A percentile compares a stretch with the other conserved stretches of the same genome.
Evolutionary conservation across 164 flowering plant species (phyloP).

Genomic region (Nymphaea colorata): DNA sequence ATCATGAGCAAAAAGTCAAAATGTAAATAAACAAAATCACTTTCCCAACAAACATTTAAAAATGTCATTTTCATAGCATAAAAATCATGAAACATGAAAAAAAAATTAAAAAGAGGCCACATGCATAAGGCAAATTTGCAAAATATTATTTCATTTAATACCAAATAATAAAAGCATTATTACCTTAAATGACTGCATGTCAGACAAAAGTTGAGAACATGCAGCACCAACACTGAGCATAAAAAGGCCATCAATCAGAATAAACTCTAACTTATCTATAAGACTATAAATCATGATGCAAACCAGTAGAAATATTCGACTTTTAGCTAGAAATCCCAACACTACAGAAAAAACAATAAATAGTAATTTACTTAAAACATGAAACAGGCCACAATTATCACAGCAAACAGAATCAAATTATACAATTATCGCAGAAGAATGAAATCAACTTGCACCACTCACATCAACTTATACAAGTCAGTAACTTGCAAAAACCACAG

Average conservation of each 20-base stretch:
- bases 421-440: too few relatives aligned
- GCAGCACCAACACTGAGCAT: constrained; percentile 86
- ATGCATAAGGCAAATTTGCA: too few relatives aligned
- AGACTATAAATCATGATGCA: neutral
- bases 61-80: too few relatives aligned
- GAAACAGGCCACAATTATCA: neutral
- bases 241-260: constrained; percentile 5
- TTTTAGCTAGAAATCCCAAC: neutral
- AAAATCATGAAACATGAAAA: too few relatives aligned
- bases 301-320: too few relatives aligned
- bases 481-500: too few relatives aligned
- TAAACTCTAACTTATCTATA: neutral
- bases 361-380: neutral
- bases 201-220: constrained; percentile 98
- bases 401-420: too few relatives aligned
- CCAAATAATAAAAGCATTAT: neutral
- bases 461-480: too few relatives aligned
- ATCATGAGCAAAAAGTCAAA: neutral
- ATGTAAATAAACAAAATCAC: neutral
- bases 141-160: too few relatives aligned
- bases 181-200: constrained; percentile 99
- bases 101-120: too few relatives aligned
- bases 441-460: too few relatives aligned
- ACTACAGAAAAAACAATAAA: neutral
- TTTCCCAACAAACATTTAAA: neutral